phyloP scores from a whole-genome alignment of 2,329 filamentous ascomycete genomes.

The Juglanconis sp. region DNA sequence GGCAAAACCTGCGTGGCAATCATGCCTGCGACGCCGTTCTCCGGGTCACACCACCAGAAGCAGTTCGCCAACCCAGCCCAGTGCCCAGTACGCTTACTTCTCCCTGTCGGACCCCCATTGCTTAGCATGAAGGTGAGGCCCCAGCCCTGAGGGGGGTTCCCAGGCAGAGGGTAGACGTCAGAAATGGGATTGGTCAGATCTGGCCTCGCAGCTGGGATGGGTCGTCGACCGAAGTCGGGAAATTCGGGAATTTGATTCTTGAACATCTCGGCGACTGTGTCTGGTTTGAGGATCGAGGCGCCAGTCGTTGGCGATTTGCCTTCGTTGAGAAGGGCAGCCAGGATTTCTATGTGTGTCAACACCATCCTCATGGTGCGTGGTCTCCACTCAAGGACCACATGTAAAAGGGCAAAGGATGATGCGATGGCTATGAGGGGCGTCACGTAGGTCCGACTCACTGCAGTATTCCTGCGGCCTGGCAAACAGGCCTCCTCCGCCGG shows the following conservation, averaged over 20 bases:
- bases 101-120: constrained; percentile 42
- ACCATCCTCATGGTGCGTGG: neutral
- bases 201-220: constrained; percentile 41
- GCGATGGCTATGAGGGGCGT: too few species aligned
- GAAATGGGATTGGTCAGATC: constrained; percentile 41
- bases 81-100: constrained; percentile 43
- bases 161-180: constrained; percentile 44
- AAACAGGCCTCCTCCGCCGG: constrained; percentile 55
- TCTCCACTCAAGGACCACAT: neutral
- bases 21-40: constrained; percentile 51
- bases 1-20: constrained; percentile 45
- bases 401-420: neutral
- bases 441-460: constrained; percentile 34
- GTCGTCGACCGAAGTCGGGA: constrained; percentile 44
- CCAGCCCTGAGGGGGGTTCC: constrained; percentile 56
- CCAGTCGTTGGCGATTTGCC: constrained; percentile 56
- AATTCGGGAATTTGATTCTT: constrained; percentile 55
- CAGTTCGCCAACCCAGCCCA: constrained; percentile 57
- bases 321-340: constrained; percentile 58
- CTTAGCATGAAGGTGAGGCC: constrained; percentile 54
- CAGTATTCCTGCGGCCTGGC: constrained; percentile 54
- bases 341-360: constrained; percentile 40
- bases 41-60: constrained; percentile 58
- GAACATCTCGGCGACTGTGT: constrained; percentile 60
- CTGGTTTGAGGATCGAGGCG: constrained; percentile 45